Evolutionary conservation across 768 basidiomycete species (phyloP).

Genomic region (Boletus sp.): DNA sequence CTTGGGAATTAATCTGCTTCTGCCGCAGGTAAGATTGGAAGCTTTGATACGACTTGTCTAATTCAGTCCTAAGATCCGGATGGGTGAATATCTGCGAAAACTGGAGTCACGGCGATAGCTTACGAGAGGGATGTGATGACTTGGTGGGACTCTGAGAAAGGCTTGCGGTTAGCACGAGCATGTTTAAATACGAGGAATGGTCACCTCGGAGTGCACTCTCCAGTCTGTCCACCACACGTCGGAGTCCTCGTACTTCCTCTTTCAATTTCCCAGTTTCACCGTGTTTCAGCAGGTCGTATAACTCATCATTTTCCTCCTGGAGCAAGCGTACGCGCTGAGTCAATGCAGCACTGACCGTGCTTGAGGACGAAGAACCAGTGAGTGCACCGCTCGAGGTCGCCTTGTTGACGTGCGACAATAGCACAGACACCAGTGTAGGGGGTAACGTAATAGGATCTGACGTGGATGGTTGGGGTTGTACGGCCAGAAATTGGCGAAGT

Average conservation of each 20-base stretch:
- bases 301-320: constrained; percentile 85
- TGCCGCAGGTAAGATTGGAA: constrained; percentile 46
- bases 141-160: constrained; percentile 66
- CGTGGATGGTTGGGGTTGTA: constrained; percentile 55
- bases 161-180: constrained; percentile 4
- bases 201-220: constrained; percentile 77
- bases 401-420: constrained; percentile 63
- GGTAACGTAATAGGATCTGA: constrained; percentile 69
- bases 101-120: constrained; percentile 29
- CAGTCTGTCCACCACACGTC: constrained; percentile 62
- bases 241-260: constrained; percentile 72
- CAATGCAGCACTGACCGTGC: constrained; percentile 68
- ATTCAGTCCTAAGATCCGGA: constrained; percentile 53
- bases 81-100: constrained; percentile 12
- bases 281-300: constrained; percentile 69
- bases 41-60: constrained; percentile 73
- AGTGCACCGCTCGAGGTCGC: constrained; percentile 30
- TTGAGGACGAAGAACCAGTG: constrained; percentile 37
- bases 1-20: constrained; percentile 29
- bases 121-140: constrained; percentile 71
- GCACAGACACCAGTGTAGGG: constrained; percentile 61
- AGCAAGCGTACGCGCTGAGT: constrained; percentile 68
- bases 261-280: constrained; percentile 79
- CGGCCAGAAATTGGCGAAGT: constrained; percentile 60
- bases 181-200: constrained; percentile 3